These are phyloP conservation scores for Penicillium sp. DNA, from an alignment of 2,329 filamentous ascomycete species.

Conservation along the genomic window DNA sequence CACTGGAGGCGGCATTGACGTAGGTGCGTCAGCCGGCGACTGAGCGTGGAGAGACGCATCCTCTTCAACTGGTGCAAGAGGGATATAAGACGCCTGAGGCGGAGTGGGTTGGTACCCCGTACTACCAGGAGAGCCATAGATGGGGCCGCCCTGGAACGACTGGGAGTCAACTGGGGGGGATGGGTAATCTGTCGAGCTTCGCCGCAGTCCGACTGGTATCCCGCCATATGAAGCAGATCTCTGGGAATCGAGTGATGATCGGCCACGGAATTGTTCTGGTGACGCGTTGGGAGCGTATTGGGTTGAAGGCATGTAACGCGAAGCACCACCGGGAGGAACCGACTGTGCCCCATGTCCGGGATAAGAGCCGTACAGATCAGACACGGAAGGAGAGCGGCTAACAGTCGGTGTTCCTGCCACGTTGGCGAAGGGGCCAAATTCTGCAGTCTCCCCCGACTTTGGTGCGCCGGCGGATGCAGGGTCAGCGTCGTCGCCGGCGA, in stretches of 20 bases:
- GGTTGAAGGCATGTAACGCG: conserved; percentile 45
- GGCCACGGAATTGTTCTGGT: conserved; percentile 50
- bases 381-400: conserved; percentile 69
- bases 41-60: conserved; percentile 29
- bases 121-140: conserved; percentile 34
- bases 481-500: conserved; percentile 83
- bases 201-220: conserved; percentile 34
- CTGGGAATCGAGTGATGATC: conserved; percentile 50
- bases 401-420: conserved; percentile 73
- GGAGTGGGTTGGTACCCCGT: conserved; percentile 38
- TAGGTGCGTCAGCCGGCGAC: conserved; percentile 20
- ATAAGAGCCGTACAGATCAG: conserved; percentile 71
- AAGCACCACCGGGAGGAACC: conserved; percentile 34
- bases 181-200: conserved; percentile 36
- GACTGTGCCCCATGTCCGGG: conserved; percentile 36
- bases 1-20: conserved; percentile 23
- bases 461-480: conserved; percentile 57
- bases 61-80: conserved; percentile 42
- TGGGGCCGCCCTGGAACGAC: conserved; percentile 29
- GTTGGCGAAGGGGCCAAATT: conserved; percentile 77
- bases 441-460: conserved; percentile 53
- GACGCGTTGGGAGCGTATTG: conserved; percentile 51
- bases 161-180: conserved; percentile 33
- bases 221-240: conserved; percentile 39
- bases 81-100: conserved; percentile 38